Percentiles rank a stretch among this genome's conserved stretches.
phyloP scores from a whole-genome alignment of 257 asterid species.

The Nicotiana otophora region DNA sequence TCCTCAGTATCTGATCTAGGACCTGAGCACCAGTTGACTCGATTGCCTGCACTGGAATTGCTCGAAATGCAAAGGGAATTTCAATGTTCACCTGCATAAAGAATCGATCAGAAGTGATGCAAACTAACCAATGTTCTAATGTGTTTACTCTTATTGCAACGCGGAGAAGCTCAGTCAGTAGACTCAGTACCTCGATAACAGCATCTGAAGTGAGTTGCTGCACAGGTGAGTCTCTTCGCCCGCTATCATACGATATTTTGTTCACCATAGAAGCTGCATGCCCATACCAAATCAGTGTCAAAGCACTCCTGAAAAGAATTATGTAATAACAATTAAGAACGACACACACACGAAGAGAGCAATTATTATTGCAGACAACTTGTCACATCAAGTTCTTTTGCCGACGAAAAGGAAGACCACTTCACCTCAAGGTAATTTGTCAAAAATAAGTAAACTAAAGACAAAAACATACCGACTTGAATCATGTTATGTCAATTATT shows the following conservation, averaged over 20 bases:
- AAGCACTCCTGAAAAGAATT: constrained; percentile 89
- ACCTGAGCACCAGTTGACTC: constrained; percentile 92
- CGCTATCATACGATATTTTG: constrained; percentile 33
- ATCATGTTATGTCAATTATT: background rate
- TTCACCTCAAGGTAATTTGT: background rate
- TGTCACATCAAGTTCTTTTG: background rate
- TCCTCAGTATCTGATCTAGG: constrained; percentile 66
- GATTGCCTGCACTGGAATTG: constrained; percentile 47
- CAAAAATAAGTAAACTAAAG: background rate
- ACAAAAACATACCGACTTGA: background rate
- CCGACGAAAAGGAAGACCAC: background rate
- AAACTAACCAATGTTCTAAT: background rate
- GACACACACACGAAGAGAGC: constrained; percentile 20
- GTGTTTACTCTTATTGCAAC: background rate
- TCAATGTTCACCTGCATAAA: constrained; percentile 74
- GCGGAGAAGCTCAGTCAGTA: background rate
- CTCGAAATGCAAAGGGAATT: constrained; percentile 87
- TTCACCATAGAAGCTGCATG: constrained; percentile 99
- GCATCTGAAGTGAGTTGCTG: constrained; percentile 88
- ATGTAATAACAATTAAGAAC: constrained; percentile 50
- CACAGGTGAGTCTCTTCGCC: constrained; percentile 37
- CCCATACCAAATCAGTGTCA: constrained; percentile 96
- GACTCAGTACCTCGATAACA: constrained; percentile 58
- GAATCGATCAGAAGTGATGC: background rate
- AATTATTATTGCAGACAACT: background rate